phyloP scores from a whole-genome alignment of 176 grass and related monocot species.

The Oropetium thomaeum region DNA sequence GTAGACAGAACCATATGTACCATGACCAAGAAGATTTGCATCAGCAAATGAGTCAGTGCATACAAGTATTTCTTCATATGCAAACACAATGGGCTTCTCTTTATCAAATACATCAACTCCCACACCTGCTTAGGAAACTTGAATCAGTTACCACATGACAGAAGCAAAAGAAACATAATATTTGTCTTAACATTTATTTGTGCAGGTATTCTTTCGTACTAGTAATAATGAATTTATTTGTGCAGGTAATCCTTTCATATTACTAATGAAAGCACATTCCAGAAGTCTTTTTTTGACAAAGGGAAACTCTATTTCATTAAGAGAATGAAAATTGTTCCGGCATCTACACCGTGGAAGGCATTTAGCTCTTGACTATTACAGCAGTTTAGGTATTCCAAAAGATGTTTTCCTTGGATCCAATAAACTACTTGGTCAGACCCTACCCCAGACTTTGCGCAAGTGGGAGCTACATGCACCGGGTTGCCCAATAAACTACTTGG shows the following conservation, averaged over 20 bases:
- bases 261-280: no score
- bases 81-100: conserved; percentile 83
- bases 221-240: not conserved
- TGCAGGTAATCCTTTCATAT: conserved; percentile 1
- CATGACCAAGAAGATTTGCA: conserved; percentile 94
- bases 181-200: not conserved
- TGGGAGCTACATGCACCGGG: no score
- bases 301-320: no score
- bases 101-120: conserved; percentile 78
- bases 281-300: no score
- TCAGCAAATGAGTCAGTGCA: conserved; percentile 89
- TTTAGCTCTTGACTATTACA: no score
- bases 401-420: not conserved
- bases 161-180: conserved; percentile 5
- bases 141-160: conserved; percentile 3
- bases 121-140: conserved; percentile 46
- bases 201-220: not conserved
- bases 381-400: conserved; percentile 8
- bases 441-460: no score
- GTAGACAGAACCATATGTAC: conserved; percentile 96
- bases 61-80: conserved; percentile 75
- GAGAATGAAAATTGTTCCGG: no score
- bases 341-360: no score
- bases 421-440: conserved; percentile 5
- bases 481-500: conserved; percentile 2